Conservation (phyloP, 2,329 filamentous ascomycete genomes). For the Paramyrothecium roridum region DNA sequence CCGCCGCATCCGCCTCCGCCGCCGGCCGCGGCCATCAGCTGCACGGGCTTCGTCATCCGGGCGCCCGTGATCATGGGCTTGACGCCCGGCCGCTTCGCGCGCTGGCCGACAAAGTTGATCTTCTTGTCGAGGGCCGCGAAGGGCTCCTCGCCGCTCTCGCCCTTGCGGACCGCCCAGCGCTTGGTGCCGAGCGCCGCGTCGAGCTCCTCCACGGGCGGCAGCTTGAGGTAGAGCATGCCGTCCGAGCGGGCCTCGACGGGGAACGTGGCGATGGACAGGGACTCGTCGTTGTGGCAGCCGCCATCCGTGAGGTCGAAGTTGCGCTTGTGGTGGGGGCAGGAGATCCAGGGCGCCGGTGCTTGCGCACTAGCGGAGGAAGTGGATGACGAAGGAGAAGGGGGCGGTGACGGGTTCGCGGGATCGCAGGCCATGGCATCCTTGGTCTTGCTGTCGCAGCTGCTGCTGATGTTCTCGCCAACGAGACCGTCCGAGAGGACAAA, state of each 20-base stretch:
- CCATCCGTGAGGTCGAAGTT: slow-evolving; percentile 78
- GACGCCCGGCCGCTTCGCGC: slow-evolving; percentile 39
- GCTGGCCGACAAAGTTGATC: slow-evolving; percentile 39
- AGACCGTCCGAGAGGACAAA: slow-evolving; percentile 87
- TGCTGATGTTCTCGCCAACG: slow-evolving; percentile 60
- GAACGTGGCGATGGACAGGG: slow-evolving; percentile 80
- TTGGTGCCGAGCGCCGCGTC: slow-evolving; percentile 75
- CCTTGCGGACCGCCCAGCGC: slow-evolving; percentile 75
- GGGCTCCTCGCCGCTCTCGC: slow-evolving; percentile 47
- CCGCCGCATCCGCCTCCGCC: slow-evolving; percentile 36
- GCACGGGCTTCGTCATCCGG: slow-evolving; percentile 32
- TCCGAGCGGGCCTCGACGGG: slow-evolving; percentile 69
- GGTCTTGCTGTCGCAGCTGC: slow-evolving; percentile 15
- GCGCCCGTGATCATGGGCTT: slow-evolving; percentile 24
- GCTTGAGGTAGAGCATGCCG: slow-evolving; percentile 74
- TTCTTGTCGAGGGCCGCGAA: slow-evolving; percentile 44
- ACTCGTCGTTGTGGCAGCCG: slow-evolving; percentile 70
- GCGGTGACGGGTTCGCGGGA: neutral
- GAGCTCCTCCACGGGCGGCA: slow-evolving; percentile 78
- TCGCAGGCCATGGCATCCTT: slow-evolving; percentile 19
- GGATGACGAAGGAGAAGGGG: neutral
- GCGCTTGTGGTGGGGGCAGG: slow-evolving; percentile 84
- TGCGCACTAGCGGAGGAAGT: slow-evolving; percentile 13
- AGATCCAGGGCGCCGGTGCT: slow-evolving; percentile 64
- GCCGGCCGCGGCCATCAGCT: slow-evolving; percentile 26